Conservation (phyloP, 805 yeast species). For the Hanseniaspora nectarophila region DNA sequence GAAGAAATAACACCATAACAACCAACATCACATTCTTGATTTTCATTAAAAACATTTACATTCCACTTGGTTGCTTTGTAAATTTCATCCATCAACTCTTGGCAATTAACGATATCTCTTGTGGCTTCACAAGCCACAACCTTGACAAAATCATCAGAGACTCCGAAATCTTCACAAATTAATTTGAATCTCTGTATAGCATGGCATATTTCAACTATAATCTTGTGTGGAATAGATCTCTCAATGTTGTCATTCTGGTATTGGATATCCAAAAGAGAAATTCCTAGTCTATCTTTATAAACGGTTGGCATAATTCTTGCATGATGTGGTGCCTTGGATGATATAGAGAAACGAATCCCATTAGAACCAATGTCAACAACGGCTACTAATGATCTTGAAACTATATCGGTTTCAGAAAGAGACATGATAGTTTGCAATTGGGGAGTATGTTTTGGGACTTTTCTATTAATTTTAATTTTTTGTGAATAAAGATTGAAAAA, state of each 20-base stretch:
- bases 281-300: constrained; percentile 60
- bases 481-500: too few species aligned
- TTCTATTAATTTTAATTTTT: too few species aligned
- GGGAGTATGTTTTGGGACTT: too few species aligned
- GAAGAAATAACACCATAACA: constrained; percentile 68
- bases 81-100: constrained; percentile 45
- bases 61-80: constrained; percentile 54
- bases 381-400: constrained; percentile 47
- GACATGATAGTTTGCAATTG: not conserved
- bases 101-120: constrained; percentile 54
- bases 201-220: constrained; percentile 45
- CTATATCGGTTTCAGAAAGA: constrained; percentile 40
- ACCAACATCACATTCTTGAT: constrained; percentile 56
- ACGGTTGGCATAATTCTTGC: constrained; percentile 70
- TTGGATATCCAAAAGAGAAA: constrained; percentile 56
- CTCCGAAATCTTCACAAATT: constrained; percentile 66
- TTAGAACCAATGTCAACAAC: constrained; percentile 70
- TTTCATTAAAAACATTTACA: constrained; percentile 46
- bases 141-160: constrained; percentile 44
- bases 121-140: constrained; percentile 70
- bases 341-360: constrained; percentile 60
- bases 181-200: constrained; percentile 57
- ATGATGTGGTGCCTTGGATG: constrained; percentile 55
- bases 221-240: constrained; percentile 46
- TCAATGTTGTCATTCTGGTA: constrained; percentile 33